Conservation (phyloP, 139 green algal genomes). For the Ulvella scutata region DNA sequence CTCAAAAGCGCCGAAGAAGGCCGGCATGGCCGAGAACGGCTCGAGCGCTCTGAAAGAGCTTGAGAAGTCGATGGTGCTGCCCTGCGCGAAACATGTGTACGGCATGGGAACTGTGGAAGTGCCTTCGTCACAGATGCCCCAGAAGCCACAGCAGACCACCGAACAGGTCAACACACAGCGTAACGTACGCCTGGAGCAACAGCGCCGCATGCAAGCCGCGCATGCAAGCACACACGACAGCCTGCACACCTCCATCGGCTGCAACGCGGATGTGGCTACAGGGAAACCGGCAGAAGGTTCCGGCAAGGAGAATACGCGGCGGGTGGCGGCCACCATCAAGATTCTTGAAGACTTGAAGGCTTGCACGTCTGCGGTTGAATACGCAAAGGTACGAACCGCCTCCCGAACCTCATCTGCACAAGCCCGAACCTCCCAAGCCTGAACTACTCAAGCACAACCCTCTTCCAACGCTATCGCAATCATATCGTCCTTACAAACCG, state of each 20-base stretch:
- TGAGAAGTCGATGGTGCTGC: not conserved
- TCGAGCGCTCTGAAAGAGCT: not conserved
- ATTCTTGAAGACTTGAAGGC: not conserved
- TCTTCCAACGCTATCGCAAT: too few relatives aligned
- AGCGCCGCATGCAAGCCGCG: not conserved
- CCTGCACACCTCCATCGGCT: too few relatives aligned
- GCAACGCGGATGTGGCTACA: too few relatives aligned
- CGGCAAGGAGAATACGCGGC: too few relatives aligned
- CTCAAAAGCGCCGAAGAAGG: not conserved
- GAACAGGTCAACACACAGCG: not conserved
- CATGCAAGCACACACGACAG: too few relatives aligned
- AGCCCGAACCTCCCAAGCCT: too few relatives aligned
- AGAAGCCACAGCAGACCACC: not conserved
- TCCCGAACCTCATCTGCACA: too few relatives aligned
- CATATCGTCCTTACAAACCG: too few relatives aligned
- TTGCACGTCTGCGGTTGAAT: not conserved
- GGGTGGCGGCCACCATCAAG: not conserved
- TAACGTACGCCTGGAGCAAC: not conserved
- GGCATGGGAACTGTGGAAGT: not conserved
- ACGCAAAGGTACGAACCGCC: slow-evolving; percentile 1
- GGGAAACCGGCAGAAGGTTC: too few relatives aligned
- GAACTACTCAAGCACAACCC: too few relatives aligned
- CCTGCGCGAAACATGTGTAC: not conserved
- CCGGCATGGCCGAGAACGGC: not conserved
- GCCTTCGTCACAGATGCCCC: not conserved